Evolutionary conservation across 306 rosid genomes (phyloP), one percentile per base, ranked within the genome.

Genomic region (Neltuma alba): DNA sequence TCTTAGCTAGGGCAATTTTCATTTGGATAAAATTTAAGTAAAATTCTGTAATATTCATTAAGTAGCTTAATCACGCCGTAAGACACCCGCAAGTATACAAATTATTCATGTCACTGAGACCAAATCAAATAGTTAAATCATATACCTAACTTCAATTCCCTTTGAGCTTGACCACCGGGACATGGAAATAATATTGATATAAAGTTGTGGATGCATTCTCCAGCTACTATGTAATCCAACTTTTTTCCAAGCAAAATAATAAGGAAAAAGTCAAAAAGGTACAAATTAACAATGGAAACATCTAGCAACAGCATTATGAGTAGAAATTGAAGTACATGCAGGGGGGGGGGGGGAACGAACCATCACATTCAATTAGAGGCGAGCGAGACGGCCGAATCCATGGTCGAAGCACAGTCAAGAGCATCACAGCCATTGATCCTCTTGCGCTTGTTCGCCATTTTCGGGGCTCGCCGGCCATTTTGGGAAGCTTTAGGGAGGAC

Each of bases 331-430:
- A 45, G 76, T 61, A 33, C 1, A n/a, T n/a, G n/a, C n/a, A n/a
- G n/a, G n/a, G n/a, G n/a, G 38, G 62, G 42, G 13, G 50, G 20
- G 37, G 36, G 69, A 70, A n/a, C 72, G 5, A 58, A 44, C 74
- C 40, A 27, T 44, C n/a, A 42, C 74, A 30, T 34, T 55, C 88
- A 85, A 81, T 84, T 78, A 0, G 91, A 87, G 69, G 80, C 81
- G 7, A 78, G 84, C 21, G 92, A 86, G 79, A 75, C 84, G 61
- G n/a, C n/a, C n/a, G 84, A 81, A 61, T 78, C 89, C 70, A 83
- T 71, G 18, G 78, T 48, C 1, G 87, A 80, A n/a, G 61, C 75
- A 54, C 76, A 40, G 8, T 52, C 81, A 47, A 10, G 64, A 62
- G 79, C 83, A 2, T 25, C 65, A 48, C 15, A 14, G 7, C 20